Evolutionary conservation across 2,329 filamentous ascomycete genomes (phyloP), one percentile per base, ranked within the genome.

Genomic region (Penicillium sp.): DNA sequence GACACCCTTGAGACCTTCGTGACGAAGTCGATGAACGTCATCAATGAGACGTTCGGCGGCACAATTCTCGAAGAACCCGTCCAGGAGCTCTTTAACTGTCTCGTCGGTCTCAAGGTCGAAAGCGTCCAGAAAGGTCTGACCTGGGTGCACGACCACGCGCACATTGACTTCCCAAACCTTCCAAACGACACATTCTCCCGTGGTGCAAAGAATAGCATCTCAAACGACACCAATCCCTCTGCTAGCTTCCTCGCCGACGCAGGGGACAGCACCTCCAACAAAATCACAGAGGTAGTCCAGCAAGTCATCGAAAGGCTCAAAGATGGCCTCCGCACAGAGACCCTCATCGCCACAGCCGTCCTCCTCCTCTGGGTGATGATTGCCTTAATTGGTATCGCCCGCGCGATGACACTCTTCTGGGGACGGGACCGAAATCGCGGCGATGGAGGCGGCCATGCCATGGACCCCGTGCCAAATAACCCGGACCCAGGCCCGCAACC

Each of bases 61-160:
- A 97, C 94, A 0, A 78, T 93, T 43, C 87, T 96, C 44, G 85
- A 92, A 64, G 85, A 88, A 31, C 90, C 92, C 0, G 88, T 96
- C 69, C 82, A 87, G 69, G 89, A 91, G 44, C 86, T 97, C 36
- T 83, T 97, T 62, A 85, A 91, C 71, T 98, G 95, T 71, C 82
- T 98, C n/a, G 86, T 98, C 64, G 87, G 89, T 7, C 82, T 96
- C 70, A 98, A 98, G 80, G 83, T 98, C 62, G 87, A 90, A 65
- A 85, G 87, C 22, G 86, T 99, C 64, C 87, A 98, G 74, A 89
- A 90, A 70, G 95, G 90, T 13, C 82, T 98, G n/a, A 96, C 91
- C 0, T 99, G 94, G 94, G 90, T 96, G 11, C 86, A 90, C 69
- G 89, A 98, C 66, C 81, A 98, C 72, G 92, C 95, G 3, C 85